phyloP scores from a whole-genome alignment of 495 filamentous ascomycete genomes.

The Penicillium herquei region DNA sequence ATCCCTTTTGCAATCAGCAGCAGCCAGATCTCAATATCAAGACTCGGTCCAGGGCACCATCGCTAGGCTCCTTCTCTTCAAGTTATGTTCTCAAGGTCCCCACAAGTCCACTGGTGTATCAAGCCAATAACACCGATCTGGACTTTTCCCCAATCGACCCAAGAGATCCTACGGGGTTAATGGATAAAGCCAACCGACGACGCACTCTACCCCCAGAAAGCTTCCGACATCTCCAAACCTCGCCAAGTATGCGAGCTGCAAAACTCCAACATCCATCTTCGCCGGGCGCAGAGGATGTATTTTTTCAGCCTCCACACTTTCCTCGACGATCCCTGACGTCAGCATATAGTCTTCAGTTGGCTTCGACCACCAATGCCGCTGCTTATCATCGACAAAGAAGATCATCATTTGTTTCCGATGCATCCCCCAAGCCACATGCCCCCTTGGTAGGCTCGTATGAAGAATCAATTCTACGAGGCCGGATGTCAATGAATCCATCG shows the following conservation, averaged over 20 bases:
- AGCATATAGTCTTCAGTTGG: constrained; percentile 55
- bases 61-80: constrained; percentile 73
- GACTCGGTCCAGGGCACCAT: constrained; percentile 53
- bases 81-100: constrained; percentile 84
- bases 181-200: constrained; percentile 51
- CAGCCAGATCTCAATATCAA: constrained; percentile 16
- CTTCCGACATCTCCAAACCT: constrained; percentile 42
- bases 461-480: constrained; percentile 88
- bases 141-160: constrained; percentile 56
- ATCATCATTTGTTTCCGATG: constrained; percentile 72
- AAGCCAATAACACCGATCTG: constrained; percentile 82
- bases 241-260: constrained; percentile 20
- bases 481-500: constrained; percentile 96
- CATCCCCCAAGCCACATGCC: constrained; percentile 76
- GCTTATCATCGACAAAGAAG: constrained; percentile 53
- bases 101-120: constrained; percentile 89
- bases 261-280: constrained; percentile 20
- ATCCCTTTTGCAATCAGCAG: constrained; percentile 13
- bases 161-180: constrained; percentile 30
- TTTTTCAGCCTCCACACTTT: constrained; percentile 65
- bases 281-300: constrained; percentile 45
- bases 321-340: constrained; percentile 72
- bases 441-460: constrained; percentile 98
- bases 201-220: constrained; percentile 61
- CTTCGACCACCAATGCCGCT: constrained; percentile 62